Evolutionary conservation across 495 filamentous ascomycete species (phyloP), one percentile per base, ranked within the genome.

Genomic region (Astrothelium subdiscretum): DNA sequence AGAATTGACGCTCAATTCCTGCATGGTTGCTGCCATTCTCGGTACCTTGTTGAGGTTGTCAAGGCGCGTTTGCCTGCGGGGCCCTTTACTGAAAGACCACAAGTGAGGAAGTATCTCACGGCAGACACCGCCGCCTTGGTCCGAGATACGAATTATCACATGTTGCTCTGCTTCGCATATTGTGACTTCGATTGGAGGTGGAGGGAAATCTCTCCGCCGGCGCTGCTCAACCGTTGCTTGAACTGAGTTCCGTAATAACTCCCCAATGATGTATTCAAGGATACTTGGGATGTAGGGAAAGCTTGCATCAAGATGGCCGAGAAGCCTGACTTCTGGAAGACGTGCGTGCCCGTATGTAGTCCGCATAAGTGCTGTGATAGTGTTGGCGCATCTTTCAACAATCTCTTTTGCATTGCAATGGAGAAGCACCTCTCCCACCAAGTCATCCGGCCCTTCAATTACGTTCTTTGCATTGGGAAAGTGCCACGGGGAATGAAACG

Each of bases 281-380:
- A 97, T 95, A 67, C 87, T 92, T 22, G 95, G 82, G 63, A 97
- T 97, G 65, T 96, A 99, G 1, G 95, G 95, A 71, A 99, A 97
- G 10, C 86, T 96, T 0, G 90, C 91, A 6, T 89, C 84, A 5
- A 92, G 75, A 68, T 97, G 91, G 11, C 94, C 94, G 66, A 88
- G 81, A 57, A 99, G 80, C n/a, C 78, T 80, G 72, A 99, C 88
- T 61, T 88, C 83, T 18, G 94, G 94, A 1, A 99, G 80, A 32
- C 79, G 74, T 4, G 81, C 75, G 57, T 84, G 77, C 1, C 87
- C 87, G 65, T 92, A 90, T 35, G 84, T 87, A 62, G 86, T 79
- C 57, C 78, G 79, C 29, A 87, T 84, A 52, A 96, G 79, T 42
- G 86, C 80, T 54, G 83, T 83, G 15, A 87, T 82, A 3, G 88